Base-by-base conservation (phyloP, 768 basidiomycete species). In the Psilocybe sp. region DNA sequence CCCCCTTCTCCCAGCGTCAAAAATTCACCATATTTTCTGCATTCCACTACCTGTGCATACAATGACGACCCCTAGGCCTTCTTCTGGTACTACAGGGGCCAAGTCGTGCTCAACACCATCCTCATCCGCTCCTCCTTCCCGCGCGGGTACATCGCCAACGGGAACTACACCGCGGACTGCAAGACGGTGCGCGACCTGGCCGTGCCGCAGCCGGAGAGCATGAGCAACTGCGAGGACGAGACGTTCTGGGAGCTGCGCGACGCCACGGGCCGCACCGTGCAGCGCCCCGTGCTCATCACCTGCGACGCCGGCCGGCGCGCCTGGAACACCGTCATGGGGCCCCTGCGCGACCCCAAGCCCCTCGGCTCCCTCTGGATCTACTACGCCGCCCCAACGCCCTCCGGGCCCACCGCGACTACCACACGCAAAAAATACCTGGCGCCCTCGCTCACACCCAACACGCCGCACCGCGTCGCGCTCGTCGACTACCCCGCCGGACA, bases 321-420 rank as follows among this genome's bases (percentile, higher is more conserved):
- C 20, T 90, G 88, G 88, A 90, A 90, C 60, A 88, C 87, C 6
- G 87, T 81, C 40, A 82, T 86, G 81, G 88, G 88, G 0, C 87
- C 88, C 5, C 60, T 90, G 43, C 63, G 53, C 0, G 66, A 87
- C 57, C 84, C 87, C 1, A 58, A 66, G 4, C 79, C 81, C 4
- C 75, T 64, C n/a, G 88, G 85, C 0, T 69, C 73, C 3, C 67
- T 90, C 18, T 90, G 87, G 78, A 41, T 87, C 4, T 78, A 84
- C 56, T 41, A 43, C 35, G 42, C 35, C 49, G 49, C 49, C 13
- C 49, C 41, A 12, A 44, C 49, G 6, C 43, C 49, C 1, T 43
- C 49, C 15, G 40, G 49, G 8, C 35, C 35, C 11, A 35, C 31
- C 18, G 41, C 41, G 11, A 15, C 49, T n/a, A n/a, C n/a, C 4